Evolutionary conservation across 176 grass and related monocot species (phyloP).

Genomic region (Otatea glauca): DNA sequence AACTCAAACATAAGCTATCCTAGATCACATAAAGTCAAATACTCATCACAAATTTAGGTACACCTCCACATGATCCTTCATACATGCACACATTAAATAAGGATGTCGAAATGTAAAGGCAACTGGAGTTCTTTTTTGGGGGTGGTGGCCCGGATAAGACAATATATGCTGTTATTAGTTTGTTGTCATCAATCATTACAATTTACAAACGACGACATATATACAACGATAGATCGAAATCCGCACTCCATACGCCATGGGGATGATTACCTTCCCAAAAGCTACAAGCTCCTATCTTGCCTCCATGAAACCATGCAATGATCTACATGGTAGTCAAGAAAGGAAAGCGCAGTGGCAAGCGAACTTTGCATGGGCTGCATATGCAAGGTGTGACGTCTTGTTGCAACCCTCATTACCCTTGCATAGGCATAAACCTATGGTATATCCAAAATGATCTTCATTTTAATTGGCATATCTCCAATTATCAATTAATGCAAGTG

Average conservation of each 20-base stretch:
- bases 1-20: no score
- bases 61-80: no score
- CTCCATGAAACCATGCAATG: constrained; percentile 8
- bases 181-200: constrained; percentile 42
- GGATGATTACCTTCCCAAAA: neutral
- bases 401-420: no score
- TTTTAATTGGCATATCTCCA: constrained; percentile 22
- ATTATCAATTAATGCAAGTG: neutral
- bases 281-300: constrained; percentile 21
- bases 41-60: no score
- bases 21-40: no score
- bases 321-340: constrained; percentile 16
- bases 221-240: neutral
- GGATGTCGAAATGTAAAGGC: no score
- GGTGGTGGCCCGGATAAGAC: no score
- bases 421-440: neutral
- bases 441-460: neutral
- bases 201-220: constrained; percentile 3
- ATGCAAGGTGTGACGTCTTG: no score
- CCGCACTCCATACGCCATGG: no score
- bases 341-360: constrained; percentile 20
- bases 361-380: constrained; percentile 38
- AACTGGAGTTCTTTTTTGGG: no score
- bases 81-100: no score
- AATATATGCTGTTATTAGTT: constrained; percentile 40